Base-by-base conservation (phyloP, 2,329 filamentous ascomycete species). In the Ascochyta pisi region DNA sequence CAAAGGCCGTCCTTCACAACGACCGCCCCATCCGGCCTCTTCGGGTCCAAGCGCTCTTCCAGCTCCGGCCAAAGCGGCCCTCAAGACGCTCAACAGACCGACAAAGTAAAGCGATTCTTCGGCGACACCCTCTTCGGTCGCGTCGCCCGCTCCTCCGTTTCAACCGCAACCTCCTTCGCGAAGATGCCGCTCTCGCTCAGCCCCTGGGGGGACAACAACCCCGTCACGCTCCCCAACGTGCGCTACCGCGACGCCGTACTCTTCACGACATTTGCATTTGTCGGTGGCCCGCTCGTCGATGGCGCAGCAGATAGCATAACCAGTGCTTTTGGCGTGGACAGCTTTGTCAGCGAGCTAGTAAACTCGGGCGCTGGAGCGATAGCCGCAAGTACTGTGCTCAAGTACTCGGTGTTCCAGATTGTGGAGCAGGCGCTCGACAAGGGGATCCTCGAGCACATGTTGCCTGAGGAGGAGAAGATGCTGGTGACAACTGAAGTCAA, bases 351-450 rank as follows among this genome's bases (percentile, higher is more conserved):
- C 4, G 73, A 75, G 49, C 67, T 74, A 15, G 69, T 76, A 0
- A 67, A 57, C 34, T 67, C 65, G 0, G 70, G 71, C 16, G 70
- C 72, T 3, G 71, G 64, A 0, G 61, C 63, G 12, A 72, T 75
- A 26, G 60, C 62, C 0, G 69, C 62, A 0, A 65, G 57, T 7
- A 69, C 69, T 1, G 59, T 71, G 7, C 42, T 74, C 40, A 73
- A 74, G 50, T 74, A 74, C 48, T 65, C 65, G 22, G 68, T 76
- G 1, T 76, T 76, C 57, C 73, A 76, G 51, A 71, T 77, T 41
- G 69, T 76, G 1, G 74, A 77, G 58, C 75, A 77, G 48, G 75
- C 73, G 1, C 73, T 77, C 33, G 75, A 77, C 54, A 74, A 75
- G 48, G 74, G 73, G 4, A 62, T 76, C 19, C 41, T 76, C 3